Evolutionary conservation across 352 stramenopile genomes (phyloP).

Genomic region (Pythium plurisporium): DNA sequence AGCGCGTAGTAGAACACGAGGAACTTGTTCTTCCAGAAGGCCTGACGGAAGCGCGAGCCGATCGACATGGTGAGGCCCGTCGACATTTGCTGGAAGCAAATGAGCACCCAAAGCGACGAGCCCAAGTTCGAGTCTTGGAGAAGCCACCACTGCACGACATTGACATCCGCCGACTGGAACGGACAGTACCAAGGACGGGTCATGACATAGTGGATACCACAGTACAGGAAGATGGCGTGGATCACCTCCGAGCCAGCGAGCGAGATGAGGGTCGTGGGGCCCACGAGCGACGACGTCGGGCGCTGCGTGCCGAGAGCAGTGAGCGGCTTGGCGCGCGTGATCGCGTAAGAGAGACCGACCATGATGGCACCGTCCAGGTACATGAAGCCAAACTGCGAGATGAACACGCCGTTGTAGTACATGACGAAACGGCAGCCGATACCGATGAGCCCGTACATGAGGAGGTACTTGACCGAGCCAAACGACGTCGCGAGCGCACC

Average conservation of each 20-base stretch:
- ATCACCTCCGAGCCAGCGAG: constrained; percentile 52
- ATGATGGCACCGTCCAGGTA: constrained; percentile 77
- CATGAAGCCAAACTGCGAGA: constrained; percentile 86
- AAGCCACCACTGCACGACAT: constrained; percentile 70
- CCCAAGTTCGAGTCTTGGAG: constrained; percentile 66
- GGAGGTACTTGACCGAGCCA: constrained; percentile 80
- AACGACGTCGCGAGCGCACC: constrained; percentile 85
- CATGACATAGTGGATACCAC: constrained; percentile 53
- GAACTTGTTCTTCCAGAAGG: constrained; percentile 63
- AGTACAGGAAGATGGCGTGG: constrained; percentile 75
- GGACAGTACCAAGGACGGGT: constrained; percentile 62
- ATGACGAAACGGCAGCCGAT: constrained; percentile 80
- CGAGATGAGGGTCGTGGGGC: constrained; percentile 63
- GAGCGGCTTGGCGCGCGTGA: constrained; percentile 65
- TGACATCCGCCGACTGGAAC: constrained; percentile 59
- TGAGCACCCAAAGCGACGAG: constrained; percentile 55
- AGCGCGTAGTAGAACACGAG: constrained; percentile 58
- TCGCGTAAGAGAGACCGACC: constrained; percentile 72
- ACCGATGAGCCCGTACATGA: constrained; percentile 79
- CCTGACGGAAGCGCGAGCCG: constrained; percentile 57
- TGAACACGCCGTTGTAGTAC: constrained; percentile 85
- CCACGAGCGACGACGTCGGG: constrained; percentile 80
- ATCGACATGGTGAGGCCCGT: constrained; percentile 56
- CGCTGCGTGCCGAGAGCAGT: constrained; percentile 53
- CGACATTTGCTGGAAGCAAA: constrained; percentile 68